Evolutionary conservation across 495 filamentous ascomycete species (phyloP).

Genomic region (Aspergillus saccharolyticus): DNA sequence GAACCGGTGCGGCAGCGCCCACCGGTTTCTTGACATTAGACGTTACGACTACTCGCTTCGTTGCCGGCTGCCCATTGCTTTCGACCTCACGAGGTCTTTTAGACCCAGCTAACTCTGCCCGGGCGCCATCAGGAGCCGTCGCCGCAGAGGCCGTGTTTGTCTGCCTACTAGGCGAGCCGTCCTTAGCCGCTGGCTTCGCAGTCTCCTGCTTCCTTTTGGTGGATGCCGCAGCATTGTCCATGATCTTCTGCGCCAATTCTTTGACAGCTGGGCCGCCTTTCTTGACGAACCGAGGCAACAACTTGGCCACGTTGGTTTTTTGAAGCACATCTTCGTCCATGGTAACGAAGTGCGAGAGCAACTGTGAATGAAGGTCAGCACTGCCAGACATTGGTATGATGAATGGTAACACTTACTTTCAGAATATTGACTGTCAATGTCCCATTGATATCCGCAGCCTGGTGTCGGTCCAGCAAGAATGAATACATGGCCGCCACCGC

Average conservation of each 20-base stretch:
- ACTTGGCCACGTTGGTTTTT: slow-evolving; percentile 62
- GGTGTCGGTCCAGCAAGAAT: slow-evolving; percentile 62
- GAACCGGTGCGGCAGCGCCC: slow-evolving; percentile 22
- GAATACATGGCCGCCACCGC: slow-evolving; percentile 54
- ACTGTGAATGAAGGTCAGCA: slow-evolving; percentile 29
- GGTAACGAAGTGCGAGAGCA: slow-evolving; percentile 60
- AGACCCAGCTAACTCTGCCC: slow-evolving; percentile 32
- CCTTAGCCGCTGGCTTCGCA: slow-evolving; percentile 29
- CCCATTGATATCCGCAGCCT: slow-evolving; percentile 60
- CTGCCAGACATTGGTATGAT: not conserved
- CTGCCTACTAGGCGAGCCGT: slow-evolving; percentile 28
- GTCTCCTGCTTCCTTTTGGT: slow-evolving; percentile 45
- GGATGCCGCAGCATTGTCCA: slow-evolving; percentile 51
- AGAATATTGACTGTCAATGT: slow-evolving; percentile 59
- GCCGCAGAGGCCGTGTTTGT: slow-evolving; percentile 19
- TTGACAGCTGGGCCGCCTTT: slow-evolving; percentile 61
- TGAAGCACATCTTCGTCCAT: slow-evolving; percentile 58
- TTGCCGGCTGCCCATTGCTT: slow-evolving; percentile 30
- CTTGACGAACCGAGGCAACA: slow-evolving; percentile 58
- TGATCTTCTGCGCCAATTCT: slow-evolving; percentile 50
- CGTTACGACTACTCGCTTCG: slow-evolving; percentile 37
- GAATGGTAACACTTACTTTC: slow-evolving; percentile 34
- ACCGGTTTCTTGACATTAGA: slow-evolving; percentile 29
- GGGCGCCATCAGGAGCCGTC: slow-evolving; percentile 19
- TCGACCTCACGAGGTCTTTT: slow-evolving; percentile 47